These are phyloP conservation scores for Fraxinus nigra DNA, from an alignment of 305 asterid genomes.

Conservation along the genomic window DNA sequence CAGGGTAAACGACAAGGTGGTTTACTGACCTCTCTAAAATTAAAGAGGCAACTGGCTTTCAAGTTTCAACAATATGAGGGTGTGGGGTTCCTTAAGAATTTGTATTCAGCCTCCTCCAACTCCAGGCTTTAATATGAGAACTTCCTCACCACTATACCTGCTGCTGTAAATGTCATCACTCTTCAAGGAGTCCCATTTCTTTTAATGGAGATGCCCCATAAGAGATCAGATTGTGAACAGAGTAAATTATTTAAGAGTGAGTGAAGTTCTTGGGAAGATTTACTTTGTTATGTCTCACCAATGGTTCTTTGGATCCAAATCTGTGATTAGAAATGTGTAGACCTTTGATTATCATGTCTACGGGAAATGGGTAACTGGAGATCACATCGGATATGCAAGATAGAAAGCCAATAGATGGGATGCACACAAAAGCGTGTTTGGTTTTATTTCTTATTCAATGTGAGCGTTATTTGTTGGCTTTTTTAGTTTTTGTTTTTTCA, in stretches of 20 bases:
- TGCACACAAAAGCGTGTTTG: slow-evolving; percentile 6
- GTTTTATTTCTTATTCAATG: background rate
- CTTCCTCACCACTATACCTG: background rate
- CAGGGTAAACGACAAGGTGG: background rate
- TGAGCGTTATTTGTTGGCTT: slow-evolving; percentile 9
- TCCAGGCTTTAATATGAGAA: background rate
- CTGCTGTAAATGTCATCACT: background rate
- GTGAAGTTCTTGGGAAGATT: background rate
- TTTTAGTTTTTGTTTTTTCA: slow-evolving; percentile 9
- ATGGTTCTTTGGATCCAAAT: background rate
- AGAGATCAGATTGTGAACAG: background rate
- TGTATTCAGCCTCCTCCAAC: background rate
- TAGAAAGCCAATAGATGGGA: slow-evolving; percentile 1
- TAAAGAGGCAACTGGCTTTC: background rate
- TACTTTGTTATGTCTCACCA: background rate
- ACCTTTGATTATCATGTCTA: slow-evolving; percentile 4
- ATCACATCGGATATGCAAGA: background rate
- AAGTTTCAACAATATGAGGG: background rate
- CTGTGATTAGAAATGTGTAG: background rate
- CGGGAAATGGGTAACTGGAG: background rate
- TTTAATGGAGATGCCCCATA: background rate
- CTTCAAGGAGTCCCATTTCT: background rate
- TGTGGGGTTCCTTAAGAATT: background rate
- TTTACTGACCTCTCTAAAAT: background rate
- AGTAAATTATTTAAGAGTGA: background rate